Base-by-base conservation (phyloP, 2,329 filamentous ascomycete species). In the Diaporthe velutina region DNA sequence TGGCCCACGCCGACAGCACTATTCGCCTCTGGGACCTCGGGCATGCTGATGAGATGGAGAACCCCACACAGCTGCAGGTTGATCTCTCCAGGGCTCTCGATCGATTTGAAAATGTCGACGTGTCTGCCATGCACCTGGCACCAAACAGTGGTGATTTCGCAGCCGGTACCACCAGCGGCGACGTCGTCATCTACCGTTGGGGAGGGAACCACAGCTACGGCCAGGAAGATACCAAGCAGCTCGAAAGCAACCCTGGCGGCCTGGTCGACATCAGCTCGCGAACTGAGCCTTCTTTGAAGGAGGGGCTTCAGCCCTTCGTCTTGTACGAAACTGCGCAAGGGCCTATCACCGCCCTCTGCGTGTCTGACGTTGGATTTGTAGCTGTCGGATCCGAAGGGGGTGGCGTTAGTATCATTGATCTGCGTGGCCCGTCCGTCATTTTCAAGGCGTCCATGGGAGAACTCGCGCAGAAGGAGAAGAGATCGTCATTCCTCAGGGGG, bases 21-120 rank as follows among this genome's bases (percentile, higher is more conserved):
- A 88, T 99, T n/a, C 90, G 96, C 42, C 87, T 98, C 9, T 99
- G 96, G 95, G 97, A 99, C 83, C 91, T 93, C 28, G 97, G 97
- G 0, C 94, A 98, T 80, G 94, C 92, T 19, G 97, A 99, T 80
- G 95, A 98, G 80, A 94, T 99, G 68, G 97, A 99, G 83, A 98
- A 98, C 79, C 89, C 91, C 17, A 87, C 88, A 5, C 89, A 95
- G 71, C 86, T 98, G 33, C 96, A 99, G 84, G 92, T 98, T 8
- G 96, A 99, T 80, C 87, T 98, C 50, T 93, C 94, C 9, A 90
- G 95, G 77, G 94, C 96, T 2, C 87, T 98, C 6, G 94, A 93
- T 70, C 91, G 95, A n/a, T 93, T 90, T 75, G 91, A 95, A 4
- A 90, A 94, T 77, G 87, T 98, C 17, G 92, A 94, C 61, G 90